phyloP scores from a whole-genome alignment of 768 basidiomycete species.

The Termitomyces sp. region DNA sequence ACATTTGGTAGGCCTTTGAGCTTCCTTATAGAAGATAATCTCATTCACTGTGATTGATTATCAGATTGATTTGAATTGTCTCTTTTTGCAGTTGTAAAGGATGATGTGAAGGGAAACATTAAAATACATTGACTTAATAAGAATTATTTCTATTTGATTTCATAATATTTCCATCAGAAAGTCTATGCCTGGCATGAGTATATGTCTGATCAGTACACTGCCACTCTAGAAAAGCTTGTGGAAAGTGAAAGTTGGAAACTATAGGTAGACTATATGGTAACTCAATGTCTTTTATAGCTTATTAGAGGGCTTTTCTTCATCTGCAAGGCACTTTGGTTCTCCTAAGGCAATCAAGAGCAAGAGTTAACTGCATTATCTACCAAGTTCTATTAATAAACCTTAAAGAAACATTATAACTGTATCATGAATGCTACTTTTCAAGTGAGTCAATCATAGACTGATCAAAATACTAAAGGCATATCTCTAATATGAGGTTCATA shows the following conservation, averaged over 20 bases:
- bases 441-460: not conserved
- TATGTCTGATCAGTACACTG: not conserved
- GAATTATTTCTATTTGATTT: too few relatives aligned
- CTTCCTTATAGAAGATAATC: not conserved
- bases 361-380: not conserved
- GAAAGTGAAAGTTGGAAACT: not conserved
- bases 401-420: not conserved
- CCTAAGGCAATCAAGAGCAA: not conserved
- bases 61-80: not conserved
- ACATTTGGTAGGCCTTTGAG: not conserved
- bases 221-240: not conserved
- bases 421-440: not conserved
- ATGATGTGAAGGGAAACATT: not conserved
- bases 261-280: not conserved
- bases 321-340: not conserved
- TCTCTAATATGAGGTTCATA: not conserved
- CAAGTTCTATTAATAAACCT: not conserved
- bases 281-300: not conserved
- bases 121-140: not conserved
- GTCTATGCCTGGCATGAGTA: not conserved
- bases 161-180: not conserved
- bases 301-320: not conserved
- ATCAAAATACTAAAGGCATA: not conserved
- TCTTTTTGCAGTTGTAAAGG: not conserved
- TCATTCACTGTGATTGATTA: not conserved